Conservation (phyloP, 345 rosid genomes). For the Moricandia arvensis region DNA sequence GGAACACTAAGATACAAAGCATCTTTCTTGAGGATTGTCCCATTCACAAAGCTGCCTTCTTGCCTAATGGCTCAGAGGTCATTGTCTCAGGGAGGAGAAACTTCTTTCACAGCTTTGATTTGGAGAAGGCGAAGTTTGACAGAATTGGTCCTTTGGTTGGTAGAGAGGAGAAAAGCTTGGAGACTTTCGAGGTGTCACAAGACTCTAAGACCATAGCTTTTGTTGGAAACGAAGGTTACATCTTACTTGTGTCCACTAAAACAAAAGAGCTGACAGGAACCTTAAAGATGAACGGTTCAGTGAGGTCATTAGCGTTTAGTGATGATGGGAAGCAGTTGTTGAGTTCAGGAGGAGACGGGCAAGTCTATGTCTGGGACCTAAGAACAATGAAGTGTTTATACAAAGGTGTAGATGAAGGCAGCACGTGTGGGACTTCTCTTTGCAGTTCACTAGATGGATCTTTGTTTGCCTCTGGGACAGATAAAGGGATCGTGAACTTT, state of each 20-base stretch:
- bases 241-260: constrained; percentile 75
- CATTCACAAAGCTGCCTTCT: constrained; percentile 71
- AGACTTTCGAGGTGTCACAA: constrained; percentile 78
- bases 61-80: constrained; percentile 88
- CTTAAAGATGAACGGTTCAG: constrained; percentile 90
- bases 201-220: constrained; percentile 81
- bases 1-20: constrained; percentile 84
- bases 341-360: constrained; percentile 92
- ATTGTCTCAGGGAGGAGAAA: constrained; percentile 90
- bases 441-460: constrained; percentile 59
- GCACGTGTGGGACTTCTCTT: constrained; percentile 66
- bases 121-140: constrained; percentile 71
- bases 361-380: constrained; percentile 89
- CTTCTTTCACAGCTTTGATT: constrained; percentile 86
- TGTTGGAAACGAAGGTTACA: constrained; percentile 83
- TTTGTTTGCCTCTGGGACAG: constrained; percentile 82
- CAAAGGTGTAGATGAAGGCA: constrained; percentile 87
- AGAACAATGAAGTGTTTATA: constrained; percentile 76
- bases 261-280: constrained; percentile 87
- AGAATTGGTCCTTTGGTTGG: constrained; percentile 90
- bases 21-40: constrained; percentile 87
- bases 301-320: constrained; percentile 70
- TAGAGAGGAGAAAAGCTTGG: constrained; percentile 96
- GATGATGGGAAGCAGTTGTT: constrained; percentile 64
- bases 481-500: constrained; percentile 74